Evolutionary conservation across 2,329 filamentous ascomycete species (phyloP).

Genomic region (Botryotinia convoluta): DNA sequence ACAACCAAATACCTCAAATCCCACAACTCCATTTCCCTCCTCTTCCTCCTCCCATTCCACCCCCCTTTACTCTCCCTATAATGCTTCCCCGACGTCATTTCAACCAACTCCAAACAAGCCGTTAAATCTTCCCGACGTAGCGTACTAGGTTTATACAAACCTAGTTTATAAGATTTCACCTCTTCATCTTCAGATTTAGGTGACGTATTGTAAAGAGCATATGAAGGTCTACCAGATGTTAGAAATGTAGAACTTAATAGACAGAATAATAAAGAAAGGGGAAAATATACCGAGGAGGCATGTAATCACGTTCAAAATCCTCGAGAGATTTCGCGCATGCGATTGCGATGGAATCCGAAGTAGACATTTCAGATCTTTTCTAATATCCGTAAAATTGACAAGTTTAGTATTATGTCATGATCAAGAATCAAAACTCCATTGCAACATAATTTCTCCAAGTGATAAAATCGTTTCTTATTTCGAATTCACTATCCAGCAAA

Average conservation of each 20-base stretch:
- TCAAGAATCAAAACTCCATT: background rate
- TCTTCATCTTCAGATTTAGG: background rate
- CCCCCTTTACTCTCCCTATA: slow-evolving; percentile 61
- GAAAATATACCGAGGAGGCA: slow-evolving; percentile 41
- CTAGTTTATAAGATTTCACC: slow-evolving; percentile 45
- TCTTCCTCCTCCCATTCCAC: slow-evolving; percentile 63
- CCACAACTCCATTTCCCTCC: slow-evolving; percentile 63
- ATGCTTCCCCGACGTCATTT: slow-evolving; percentile 60
- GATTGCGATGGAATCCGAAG: slow-evolving; percentile 41
- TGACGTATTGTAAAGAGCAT: background rate
- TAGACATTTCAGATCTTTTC: background rate
- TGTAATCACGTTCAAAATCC: slow-evolving; percentile 49
- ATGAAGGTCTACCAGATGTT: slow-evolving; percentile 16
- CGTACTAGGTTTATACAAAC: slow-evolving; percentile 43
- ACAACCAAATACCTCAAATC: slow-evolving; percentile 70
- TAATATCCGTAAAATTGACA: background rate
- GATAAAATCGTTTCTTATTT: background rate
- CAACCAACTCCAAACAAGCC: slow-evolving; percentile 56
- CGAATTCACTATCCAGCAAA: background rate
- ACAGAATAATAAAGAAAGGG: background rate
- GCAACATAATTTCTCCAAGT: too few relatives aligned
- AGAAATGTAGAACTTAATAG: background rate
- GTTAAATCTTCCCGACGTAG: slow-evolving; percentile 48
- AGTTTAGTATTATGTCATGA: background rate
- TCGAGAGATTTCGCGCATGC: slow-evolving; percentile 50